These are phyloP conservation scores for Acacia pycnantha DNA, from an alignment of 331 rosid genomes.

Conservation along the genomic window DNA sequence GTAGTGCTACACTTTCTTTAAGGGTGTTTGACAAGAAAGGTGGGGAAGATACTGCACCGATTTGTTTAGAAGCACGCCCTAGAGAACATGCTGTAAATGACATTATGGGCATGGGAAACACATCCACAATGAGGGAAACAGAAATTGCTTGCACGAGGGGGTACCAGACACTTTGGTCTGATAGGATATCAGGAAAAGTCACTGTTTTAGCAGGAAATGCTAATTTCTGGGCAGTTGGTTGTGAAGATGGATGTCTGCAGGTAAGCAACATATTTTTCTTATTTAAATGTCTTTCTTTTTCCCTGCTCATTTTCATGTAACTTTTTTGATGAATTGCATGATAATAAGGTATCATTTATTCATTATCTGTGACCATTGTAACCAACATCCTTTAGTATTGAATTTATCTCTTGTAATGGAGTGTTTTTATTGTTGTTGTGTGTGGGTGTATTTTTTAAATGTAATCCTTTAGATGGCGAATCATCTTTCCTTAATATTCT, in stretches of 20 bases:
- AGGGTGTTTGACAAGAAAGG: constrained; percentile 86
- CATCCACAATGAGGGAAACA: constrained; percentile 75
- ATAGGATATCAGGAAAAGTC: constrained; percentile 90
- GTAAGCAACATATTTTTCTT: constrained; percentile 37
- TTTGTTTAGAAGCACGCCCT: constrained; percentile 84
- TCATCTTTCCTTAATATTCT: background rate
- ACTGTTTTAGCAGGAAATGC: constrained; percentile 93
- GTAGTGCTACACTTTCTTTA: constrained; percentile 60
- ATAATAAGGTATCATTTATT: background rate
- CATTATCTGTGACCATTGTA: background rate
- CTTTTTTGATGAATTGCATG: constrained; percentile 3
- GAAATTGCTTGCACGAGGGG: constrained; percentile 80
- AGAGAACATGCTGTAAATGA: constrained; percentile 79
- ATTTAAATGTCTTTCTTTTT: constrained; percentile 1
- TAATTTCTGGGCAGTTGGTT: constrained; percentile 96
- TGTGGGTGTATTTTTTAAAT: too few species aligned
- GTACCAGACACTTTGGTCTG: constrained; percentile 78
- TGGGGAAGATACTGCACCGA: constrained; percentile 63
- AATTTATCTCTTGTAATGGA: background rate
- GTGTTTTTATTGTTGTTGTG: background rate
- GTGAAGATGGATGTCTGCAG: constrained; percentile 98
- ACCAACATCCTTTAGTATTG: background rate
- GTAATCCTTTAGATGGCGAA: too few species aligned
- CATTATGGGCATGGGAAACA: constrained; percentile 71
- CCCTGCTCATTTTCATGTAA: background rate